Evolutionary conservation across 2,329 filamentous ascomycete genomes (phyloP).

Genomic region (Aspergillus caelatus): DNA sequence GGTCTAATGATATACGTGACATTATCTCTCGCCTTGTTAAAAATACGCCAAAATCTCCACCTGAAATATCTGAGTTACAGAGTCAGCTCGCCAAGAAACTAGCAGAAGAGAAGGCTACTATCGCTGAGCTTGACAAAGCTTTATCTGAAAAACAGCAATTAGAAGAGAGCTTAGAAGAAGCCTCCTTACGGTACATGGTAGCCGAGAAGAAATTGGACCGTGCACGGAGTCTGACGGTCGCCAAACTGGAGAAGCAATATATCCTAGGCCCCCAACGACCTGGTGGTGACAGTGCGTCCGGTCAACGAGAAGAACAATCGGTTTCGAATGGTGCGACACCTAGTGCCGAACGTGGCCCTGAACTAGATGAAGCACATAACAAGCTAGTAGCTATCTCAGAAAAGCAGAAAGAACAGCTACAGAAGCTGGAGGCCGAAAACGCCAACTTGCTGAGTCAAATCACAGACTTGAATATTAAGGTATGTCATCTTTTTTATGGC

Average conservation of each 20-base stretch:
- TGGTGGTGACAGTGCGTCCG: constrained; percentile 50
- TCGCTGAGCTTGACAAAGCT: constrained; percentile 74
- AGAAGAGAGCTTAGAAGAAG: constrained; percentile 82
- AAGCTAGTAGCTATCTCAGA: constrained; percentile 74
- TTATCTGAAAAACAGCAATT: constrained; percentile 80
- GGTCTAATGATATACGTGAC: constrained; percentile 74
- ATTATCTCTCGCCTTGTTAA: constrained; percentile 71
- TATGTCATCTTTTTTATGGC: constrained; percentile 30
- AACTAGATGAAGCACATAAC: constrained; percentile 74
- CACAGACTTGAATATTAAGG: constrained; percentile 67
- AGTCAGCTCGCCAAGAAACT: constrained; percentile 73
- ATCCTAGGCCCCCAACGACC: constrained; percentile 65
- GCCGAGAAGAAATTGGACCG: constrained; percentile 94
- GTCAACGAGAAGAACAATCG: constrained; percentile 54
- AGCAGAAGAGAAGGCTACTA: constrained; percentile 78
- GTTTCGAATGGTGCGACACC: constrained; percentile 59
- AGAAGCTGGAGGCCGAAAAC: constrained; percentile 76
- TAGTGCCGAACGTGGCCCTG: constrained; percentile 61
- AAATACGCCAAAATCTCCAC: constrained; percentile 51
- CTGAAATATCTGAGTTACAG: constrained; percentile 74
- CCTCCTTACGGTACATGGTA: constrained; percentile 88
- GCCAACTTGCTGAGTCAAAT: constrained; percentile 76
- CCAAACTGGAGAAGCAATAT: constrained; percentile 89
- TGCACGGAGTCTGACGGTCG: constrained; percentile 82
- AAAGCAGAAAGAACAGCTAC: constrained; percentile 88